Evolutionary conservation across 73 alveolate species (phyloP).

Genomic region (Stentor roeselii): DNA sequence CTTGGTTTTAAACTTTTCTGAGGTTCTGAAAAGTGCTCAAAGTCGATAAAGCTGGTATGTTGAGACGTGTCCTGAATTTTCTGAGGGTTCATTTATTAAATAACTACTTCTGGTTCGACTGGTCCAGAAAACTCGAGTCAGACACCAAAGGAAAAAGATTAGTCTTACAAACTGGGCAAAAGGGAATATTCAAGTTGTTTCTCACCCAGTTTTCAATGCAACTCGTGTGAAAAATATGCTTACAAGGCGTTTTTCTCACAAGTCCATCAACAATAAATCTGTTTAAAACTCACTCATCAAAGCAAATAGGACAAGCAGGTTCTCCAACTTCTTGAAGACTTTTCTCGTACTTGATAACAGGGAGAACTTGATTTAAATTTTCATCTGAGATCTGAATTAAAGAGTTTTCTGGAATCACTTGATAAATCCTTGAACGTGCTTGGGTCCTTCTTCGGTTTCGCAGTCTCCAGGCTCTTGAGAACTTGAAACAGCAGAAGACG

Average conservation of each 20-base stretch:
- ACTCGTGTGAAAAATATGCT: constrained; percentile 51
- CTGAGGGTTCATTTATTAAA: too few relatives aligned
- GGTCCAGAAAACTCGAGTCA: too few relatives aligned
- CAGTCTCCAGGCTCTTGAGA: not conserved
- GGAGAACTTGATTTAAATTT: not conserved
- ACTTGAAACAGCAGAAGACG: not conserved
- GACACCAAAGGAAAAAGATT: not conserved
- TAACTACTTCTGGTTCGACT: too few relatives aligned
- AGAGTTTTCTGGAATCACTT: constrained; percentile 17
- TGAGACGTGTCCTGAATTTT: too few relatives aligned
- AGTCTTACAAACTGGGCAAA: constrained; percentile 34
- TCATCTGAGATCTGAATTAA: not conserved
- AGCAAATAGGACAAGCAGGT: not conserved
- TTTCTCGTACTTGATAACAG: not conserved
- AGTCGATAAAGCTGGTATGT: too few relatives aligned
- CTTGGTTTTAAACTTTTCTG: too few relatives aligned
- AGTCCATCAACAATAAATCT: constrained; percentile 19
- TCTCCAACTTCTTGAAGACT: constrained; percentile 31
- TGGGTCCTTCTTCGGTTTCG: not conserved
- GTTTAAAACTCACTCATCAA: not conserved
- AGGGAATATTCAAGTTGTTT: constrained; percentile 44
- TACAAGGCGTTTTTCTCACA: constrained; percentile 36
- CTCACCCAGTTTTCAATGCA: constrained; percentile 58
- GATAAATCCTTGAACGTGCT: constrained; percentile 1
- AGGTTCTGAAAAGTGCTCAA: too few relatives aligned